These are phyloP conservation scores for Endocarpon pusillum DNA, from an alignment of 495 filamentous ascomycete species.

Conservation along the genomic window DNA sequence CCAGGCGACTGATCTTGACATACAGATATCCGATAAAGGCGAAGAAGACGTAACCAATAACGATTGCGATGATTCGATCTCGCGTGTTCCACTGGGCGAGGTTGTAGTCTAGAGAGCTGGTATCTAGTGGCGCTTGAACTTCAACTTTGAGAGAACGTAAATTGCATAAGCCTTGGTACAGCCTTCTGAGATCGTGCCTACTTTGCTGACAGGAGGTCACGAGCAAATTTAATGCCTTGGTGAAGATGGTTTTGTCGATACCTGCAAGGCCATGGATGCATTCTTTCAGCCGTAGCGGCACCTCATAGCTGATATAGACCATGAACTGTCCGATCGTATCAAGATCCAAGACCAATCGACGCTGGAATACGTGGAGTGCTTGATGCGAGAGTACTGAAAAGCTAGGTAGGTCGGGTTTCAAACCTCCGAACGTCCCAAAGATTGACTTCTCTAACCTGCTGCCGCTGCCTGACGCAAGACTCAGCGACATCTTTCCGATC, in stretches of 20 bases:
- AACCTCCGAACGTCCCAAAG: not conserved
- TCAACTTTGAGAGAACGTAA: slow-evolving; percentile 21
- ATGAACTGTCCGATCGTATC: not conserved
- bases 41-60: slow-evolving; percentile 63
- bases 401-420: slow-evolving; percentile 37
- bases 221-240: not conserved
- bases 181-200: not conserved
- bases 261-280: not conserved
- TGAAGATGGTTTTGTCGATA: not conserved
- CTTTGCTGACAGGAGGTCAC: not conserved
- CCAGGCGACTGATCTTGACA: slow-evolving; percentile 46
- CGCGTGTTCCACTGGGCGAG: slow-evolving; percentile 59
- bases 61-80: slow-evolving; percentile 64
- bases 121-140: slow-evolving; percentile 23
- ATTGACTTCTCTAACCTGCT: not conserved
- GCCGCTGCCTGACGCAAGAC: not conserved
- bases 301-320: not conserved
- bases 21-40: slow-evolving; percentile 61
- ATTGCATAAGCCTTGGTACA: too few relatives aligned
- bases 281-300: not conserved
- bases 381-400: slow-evolving; percentile 47
- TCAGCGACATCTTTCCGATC: not conserved
- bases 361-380: slow-evolving; percentile 32
- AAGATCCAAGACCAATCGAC: slow-evolving; percentile 15
- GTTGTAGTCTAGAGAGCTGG: slow-evolving; percentile 32